These are phyloP conservation scores for Fusarium praegraminearum DNA, from an alignment of 2,329 filamentous ascomycete species.

Conservation along the genomic window DNA sequence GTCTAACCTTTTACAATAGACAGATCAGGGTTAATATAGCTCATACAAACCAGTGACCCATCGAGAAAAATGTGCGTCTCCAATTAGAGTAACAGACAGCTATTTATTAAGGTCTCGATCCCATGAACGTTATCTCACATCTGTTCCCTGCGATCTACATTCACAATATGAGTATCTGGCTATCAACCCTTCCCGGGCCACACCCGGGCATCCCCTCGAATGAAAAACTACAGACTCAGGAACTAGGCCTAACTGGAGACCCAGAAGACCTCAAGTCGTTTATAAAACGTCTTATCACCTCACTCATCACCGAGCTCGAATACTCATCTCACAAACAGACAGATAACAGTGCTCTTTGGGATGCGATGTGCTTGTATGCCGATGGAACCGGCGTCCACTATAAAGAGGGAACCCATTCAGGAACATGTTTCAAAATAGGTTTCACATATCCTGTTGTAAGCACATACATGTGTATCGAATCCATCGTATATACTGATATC, in stretches of 20 bases:
- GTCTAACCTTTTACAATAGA: too few species aligned
- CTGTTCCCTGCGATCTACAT: too few species aligned
- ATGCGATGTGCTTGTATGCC: constrained; percentile 3
- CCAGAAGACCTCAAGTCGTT: not conserved
- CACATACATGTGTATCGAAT: accelerated
- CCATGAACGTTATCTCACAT: accelerated
- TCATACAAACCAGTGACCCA: too few species aligned
- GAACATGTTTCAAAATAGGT: constrained; percentile 16
- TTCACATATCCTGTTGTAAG: constrained; percentile 14
- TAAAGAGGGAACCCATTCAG: constrained; percentile 13
- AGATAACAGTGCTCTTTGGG: constrained; percentile 2
- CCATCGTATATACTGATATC: accelerated
- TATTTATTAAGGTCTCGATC: not conserved
- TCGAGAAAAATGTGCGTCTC: not conserved
- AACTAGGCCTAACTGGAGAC: not conserved
- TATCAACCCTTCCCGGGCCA: not conserved
- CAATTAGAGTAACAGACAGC: not conserved
- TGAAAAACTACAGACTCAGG: not conserved
- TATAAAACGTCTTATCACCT: constrained; percentile 9
- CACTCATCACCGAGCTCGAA: constrained; percentile 1
- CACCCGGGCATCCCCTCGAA: not conserved
- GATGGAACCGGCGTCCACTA: constrained; percentile 4
- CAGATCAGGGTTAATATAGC: too few species aligned
- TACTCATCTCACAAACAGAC: not conserved
- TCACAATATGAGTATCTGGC: not conserved